These are phyloP conservation scores for Coemansia linderi DNA, from an alignment of 371 early-diverging fungal species.

Conservation along the genomic window DNA sequence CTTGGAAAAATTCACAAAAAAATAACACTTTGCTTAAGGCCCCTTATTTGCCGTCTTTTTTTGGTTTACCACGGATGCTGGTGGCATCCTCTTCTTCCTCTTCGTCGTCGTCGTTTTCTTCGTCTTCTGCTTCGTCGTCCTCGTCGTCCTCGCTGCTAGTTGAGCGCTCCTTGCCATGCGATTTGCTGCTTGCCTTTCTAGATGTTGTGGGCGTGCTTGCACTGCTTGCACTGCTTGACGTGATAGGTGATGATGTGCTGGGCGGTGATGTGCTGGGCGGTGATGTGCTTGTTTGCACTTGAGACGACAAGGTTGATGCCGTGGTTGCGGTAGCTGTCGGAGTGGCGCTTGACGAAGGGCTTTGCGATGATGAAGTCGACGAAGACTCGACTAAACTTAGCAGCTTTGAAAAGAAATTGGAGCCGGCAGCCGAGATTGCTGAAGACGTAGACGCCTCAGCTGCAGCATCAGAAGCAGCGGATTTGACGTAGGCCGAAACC, in stretches of 20 bases:
- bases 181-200: neutral
- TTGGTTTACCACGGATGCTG: neutral
- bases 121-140: slow-evolving; percentile 1
- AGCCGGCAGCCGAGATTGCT: neutral
- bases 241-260: neutral
- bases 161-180: neutral
- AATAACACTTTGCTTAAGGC: neutral
- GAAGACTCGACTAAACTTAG: neutral
- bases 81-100: neutral
- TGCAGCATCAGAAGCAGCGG: slow-evolving; percentile 18
- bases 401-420: neutral
- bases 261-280: neutral
- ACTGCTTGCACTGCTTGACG: neutral
- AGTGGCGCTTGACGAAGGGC: neutral
- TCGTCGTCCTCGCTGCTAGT: slow-evolving; percentile 15
- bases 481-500: slow-evolving; percentile 25
- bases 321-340: neutral
- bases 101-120: neutral
- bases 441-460: neutral
- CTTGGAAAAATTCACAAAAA: neutral
- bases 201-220: neutral
- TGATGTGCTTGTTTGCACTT: neutral
- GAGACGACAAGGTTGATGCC: neutral
- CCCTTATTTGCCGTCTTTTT: neutral
- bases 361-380: neutral